Percentiles rank a stretch among this genome's conserved stretches.
These are phyloP conservation scores for Plasmodium sp. DNA, from an alignment of 169 alveolate genomes.

Conservation along the genomic window DNA sequence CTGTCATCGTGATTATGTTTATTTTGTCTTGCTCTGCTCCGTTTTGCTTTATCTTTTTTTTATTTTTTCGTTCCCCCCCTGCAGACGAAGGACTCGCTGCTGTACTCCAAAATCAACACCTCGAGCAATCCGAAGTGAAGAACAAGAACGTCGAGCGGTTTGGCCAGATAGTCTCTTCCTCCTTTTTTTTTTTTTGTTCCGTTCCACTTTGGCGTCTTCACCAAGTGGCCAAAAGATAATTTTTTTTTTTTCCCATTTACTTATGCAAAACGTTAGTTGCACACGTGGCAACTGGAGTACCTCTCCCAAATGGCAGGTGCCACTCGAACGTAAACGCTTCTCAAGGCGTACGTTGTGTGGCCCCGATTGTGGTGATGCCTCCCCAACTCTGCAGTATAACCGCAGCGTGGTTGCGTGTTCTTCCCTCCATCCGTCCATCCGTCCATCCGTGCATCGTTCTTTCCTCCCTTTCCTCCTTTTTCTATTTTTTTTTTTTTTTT, in stretches of 20 bases:
- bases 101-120: conserved; percentile 55
- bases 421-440: not conserved
- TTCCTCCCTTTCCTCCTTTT: not conserved
- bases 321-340: not conserved
- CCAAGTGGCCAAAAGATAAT: not conserved
- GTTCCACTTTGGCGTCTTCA: not conserved
- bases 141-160: not conserved
- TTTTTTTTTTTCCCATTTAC: not conserved
- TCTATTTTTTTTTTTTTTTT: too few species aligned
- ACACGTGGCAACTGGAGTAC: not conserved
- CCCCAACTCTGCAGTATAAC: not conserved
- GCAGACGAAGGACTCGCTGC: conserved; percentile 65
- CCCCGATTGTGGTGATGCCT: not conserved
- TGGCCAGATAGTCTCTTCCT: not conserved
- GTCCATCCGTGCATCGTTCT: too few species aligned
- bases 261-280: not conserved
- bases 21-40: not conserved
- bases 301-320: not conserved
- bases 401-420: not conserved
- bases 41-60: not conserved
- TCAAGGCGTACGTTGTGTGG: not conserved
- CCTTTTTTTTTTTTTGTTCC: conserved; percentile 29
- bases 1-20: not conserved
- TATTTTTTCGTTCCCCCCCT: not conserved
- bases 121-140: conserved; percentile 40